These are phyloP conservation scores for Poa pratensis DNA, from an alignment of 176 grass and related monocot genomes.

Conservation along the genomic window DNA sequence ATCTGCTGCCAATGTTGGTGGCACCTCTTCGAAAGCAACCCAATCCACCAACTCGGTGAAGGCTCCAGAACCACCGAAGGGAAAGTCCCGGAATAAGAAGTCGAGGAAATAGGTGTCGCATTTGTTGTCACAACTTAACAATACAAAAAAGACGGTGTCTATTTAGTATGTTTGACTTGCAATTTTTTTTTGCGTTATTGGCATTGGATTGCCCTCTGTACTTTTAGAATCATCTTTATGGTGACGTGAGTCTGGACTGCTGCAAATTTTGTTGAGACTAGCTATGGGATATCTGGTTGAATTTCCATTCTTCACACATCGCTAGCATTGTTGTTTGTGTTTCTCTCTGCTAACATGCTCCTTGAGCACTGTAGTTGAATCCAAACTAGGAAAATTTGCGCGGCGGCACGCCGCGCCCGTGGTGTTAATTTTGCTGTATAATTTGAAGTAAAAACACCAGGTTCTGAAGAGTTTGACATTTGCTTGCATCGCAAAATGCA, in stretches of 20 bases:
- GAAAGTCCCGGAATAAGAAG: conserved; percentile 77
- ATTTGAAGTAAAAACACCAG: too few relatives aligned
- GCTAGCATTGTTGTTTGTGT: neutral
- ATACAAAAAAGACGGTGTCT: conserved; percentile 11
- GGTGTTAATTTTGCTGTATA: too few relatives aligned
- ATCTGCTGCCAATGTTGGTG: conserved; percentile 23
- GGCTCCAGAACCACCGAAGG: conserved; percentile 63
- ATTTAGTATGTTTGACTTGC: conserved; percentile 39
- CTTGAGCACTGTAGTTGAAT: neutral
- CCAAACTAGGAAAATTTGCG: too few relatives aligned
- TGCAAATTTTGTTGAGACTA: conserved; percentile 25
- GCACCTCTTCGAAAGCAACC: conserved; percentile 46
- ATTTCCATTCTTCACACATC: neutral
- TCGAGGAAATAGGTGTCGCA: conserved; percentile 59
- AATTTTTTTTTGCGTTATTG: conserved; percentile 37
- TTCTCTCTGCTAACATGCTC: neutral
- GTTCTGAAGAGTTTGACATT: too few relatives aligned
- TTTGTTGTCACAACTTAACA: conserved; percentile 27
- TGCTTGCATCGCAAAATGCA: too few relatives aligned
- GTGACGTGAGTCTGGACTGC: neutral
- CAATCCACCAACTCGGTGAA: conserved; percentile 53
- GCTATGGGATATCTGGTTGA: neutral
- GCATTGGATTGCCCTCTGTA: conserved; percentile 1
- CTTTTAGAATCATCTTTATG: conserved; percentile 38
- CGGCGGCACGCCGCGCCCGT: too few relatives aligned